Base-by-base conservation (phyloP, 768 basidiomycete genomes). In the Kwoniella mangroviensis region DNA sequence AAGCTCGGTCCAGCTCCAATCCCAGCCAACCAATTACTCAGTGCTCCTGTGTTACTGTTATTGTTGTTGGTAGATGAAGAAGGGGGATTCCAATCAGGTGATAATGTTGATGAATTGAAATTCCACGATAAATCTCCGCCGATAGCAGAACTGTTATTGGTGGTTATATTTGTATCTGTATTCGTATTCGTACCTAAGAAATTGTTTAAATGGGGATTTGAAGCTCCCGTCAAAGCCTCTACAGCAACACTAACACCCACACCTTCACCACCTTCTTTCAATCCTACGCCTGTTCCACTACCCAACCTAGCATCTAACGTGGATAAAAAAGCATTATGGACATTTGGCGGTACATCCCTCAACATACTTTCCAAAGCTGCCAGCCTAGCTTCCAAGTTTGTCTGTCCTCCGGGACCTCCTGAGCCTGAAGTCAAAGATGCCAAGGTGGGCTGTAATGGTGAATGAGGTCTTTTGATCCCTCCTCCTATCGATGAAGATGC, bases 351-450 rank as follows among this genome's bases (percentile, higher is more conserved):
- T 1, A 83, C 82, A 62, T 83, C 82, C 11, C 83, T 65, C 10
- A 84, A 69, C 75, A 83, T 80, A n/a, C 81, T 72, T 71, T 84
- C 83, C 17, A 84, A 70, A 6, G 79, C 80, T 7, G 81, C 81
- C 54, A 84, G 70, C 63, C 83, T 69, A 4, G 82, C 78, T 67
- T 84, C 83, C 24, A 81, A 69, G 54, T 77, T 74, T 21, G 67
- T 55, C n/a, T 57, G 67, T 22, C 54, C 34, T 28, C 63, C 63
- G 6, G 45, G 69, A 22, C 56, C 62, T 21, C 42, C 67, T 24
- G 53, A 45, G 43, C 24, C 63, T 11, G 34, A 22, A 1, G 55
- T 64, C 19, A 68, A 28, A 4, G 43, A 22, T 28, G 60, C 68
- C 13, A 63, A 65, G 43, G 41, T 52, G n/a, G 41, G 22, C n/a